Evolutionary conservation across 306 rosid genomes (phyloP).

Genomic region (Quercus wislizeni): DNA sequence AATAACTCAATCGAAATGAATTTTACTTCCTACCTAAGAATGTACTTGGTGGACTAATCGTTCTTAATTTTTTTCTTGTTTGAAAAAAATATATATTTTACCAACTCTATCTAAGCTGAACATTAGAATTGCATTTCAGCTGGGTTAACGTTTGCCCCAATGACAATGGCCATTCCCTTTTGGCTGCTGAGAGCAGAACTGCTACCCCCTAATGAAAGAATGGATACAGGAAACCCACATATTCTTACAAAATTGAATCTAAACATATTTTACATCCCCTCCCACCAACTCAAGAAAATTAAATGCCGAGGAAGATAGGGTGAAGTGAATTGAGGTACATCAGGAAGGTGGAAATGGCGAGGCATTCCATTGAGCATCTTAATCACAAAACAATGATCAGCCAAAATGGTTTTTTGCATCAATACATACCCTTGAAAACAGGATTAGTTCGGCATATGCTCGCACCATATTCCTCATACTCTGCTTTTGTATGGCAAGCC

Average conservation of each 20-base stretch:
- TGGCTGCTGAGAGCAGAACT: constrained; percentile 27
- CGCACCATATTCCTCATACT: constrained; percentile 94
- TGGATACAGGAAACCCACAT: constrained; percentile 40
- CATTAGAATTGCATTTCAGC: constrained; percentile 58
- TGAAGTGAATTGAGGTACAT: constrained; percentile 17
- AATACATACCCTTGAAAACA: constrained; percentile 99
- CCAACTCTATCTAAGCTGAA: constrained; percentile 47
- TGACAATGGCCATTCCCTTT: constrained; percentile 34
- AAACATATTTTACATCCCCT: constrained; percentile 56
- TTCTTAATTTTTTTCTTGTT: constrained; percentile 15
- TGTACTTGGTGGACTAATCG: constrained; percentile 27
- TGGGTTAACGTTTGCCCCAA: constrained; percentile 36
- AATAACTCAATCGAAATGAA: constrained; percentile 49
- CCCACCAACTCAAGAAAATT: constrained; percentile 17
- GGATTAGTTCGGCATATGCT: constrained; percentile 98
- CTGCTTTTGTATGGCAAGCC: constrained; percentile 99
- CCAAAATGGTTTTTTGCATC: constrained; percentile 37
- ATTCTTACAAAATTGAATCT: constrained; percentile 39
- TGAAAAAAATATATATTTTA: constrained; percentile 33
- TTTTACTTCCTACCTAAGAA: constrained; percentile 35
- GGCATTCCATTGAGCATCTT: constrained; percentile 22
- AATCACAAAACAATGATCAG: constrained; percentile 16
- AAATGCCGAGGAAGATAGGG: constrained; percentile 26
- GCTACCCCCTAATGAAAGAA: constrained; percentile 46
- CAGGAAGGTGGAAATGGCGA: constrained; percentile 11